Evolutionary conservation across 495 filamentous ascomycete genomes (phyloP).

Genomic region (Aspergillus taichungensis): DNA sequence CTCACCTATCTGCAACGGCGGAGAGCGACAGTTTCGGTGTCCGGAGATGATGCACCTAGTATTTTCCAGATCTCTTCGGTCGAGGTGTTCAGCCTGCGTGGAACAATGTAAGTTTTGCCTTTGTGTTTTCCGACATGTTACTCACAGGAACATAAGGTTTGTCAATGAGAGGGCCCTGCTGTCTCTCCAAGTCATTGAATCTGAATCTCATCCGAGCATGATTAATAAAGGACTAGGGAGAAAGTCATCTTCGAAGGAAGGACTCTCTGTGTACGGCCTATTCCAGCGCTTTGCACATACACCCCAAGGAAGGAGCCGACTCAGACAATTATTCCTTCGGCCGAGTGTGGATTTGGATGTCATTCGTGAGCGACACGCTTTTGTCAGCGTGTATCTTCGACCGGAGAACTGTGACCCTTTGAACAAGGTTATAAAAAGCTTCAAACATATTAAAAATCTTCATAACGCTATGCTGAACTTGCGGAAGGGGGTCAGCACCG

Average conservation of each 20-base stretch:
- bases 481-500: conserved; percentile 63
- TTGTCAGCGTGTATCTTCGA: conserved; percentile 58
- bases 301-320: conserved; percentile 65
- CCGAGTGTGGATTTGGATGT: conserved; percentile 60
- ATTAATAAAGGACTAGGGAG: conserved; percentile 69
- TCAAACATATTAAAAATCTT: conserved; percentile 75
- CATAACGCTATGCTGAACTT: conserved; percentile 60
- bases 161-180: conserved; percentile 70
- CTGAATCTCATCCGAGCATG: conserved; percentile 76
- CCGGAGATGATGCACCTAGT: conserved; percentile 40
- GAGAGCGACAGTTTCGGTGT: conserved; percentile 48
- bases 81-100: conserved; percentile 68
- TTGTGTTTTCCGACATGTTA: neutral
- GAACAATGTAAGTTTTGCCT: conserved; percentile 54
- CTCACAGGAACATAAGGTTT: conserved; percentile 47
- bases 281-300: conserved; percentile 72
- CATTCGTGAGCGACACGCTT: conserved; percentile 67
- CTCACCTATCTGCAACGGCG: conserved; percentile 70
- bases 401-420: conserved; percentile 57
- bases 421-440: conserved; percentile 48
- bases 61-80: conserved; percentile 54
- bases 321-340: conserved; percentile 78
- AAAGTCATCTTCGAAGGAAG: conserved; percentile 68
- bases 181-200: conserved; percentile 78
- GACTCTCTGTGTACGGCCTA: conserved; percentile 79